phyloP scores from a whole-genome alignment of 495 filamentous ascomycete genomes.

The Clohesyomyces aquaticus region DNA sequence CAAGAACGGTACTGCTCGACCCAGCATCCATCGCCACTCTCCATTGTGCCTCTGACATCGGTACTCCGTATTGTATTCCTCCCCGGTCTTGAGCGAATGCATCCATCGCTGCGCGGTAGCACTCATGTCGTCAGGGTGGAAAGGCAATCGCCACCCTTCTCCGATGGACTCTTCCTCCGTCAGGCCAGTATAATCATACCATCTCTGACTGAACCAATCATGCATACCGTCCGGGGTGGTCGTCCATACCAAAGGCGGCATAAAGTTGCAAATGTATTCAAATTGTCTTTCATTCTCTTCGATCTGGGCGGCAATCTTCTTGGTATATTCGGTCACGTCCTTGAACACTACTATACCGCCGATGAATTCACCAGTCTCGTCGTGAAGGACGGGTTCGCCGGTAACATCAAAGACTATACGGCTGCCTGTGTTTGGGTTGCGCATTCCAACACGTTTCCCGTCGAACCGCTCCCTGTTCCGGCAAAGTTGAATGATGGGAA shows the following conservation, averaged over 20 bases:
- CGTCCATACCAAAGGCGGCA: conserved; percentile 74
- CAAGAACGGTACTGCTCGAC: conserved; percentile 62
- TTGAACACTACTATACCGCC: conserved; percentile 66
- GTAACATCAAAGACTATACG: conserved; percentile 60
- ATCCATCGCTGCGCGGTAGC: conserved; percentile 56
- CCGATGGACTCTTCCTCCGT: conserved; percentile 57
- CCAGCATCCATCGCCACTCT: conserved; percentile 74
- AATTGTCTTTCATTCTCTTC: conserved; percentile 68
- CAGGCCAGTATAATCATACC: conserved; percentile 73
- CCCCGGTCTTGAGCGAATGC: conserved; percentile 64
- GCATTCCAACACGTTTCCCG: conserved; percentile 62
- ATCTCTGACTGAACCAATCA: conserved; percentile 70
- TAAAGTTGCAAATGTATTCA: conserved; percentile 68
- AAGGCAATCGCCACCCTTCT: conserved; percentile 49
- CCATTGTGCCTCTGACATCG: conserved; percentile 64
- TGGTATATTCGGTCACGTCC: conserved; percentile 66
- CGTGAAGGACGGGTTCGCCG: conserved; percentile 62
- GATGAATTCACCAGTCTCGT: conserved; percentile 65
- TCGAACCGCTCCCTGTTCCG: conserved; percentile 59
- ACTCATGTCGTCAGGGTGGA: conserved; percentile 62
- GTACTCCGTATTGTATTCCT: conserved; percentile 68
- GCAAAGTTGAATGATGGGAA: conserved; percentile 63
- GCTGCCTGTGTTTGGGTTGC: conserved; percentile 51
- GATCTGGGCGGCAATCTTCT: conserved; percentile 63
- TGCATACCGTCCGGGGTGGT: conserved; percentile 60